These are phyloP conservation scores for Candida quercuum DNA, from an alignment of 805 yeast species.

Conservation along the genomic window DNA sequence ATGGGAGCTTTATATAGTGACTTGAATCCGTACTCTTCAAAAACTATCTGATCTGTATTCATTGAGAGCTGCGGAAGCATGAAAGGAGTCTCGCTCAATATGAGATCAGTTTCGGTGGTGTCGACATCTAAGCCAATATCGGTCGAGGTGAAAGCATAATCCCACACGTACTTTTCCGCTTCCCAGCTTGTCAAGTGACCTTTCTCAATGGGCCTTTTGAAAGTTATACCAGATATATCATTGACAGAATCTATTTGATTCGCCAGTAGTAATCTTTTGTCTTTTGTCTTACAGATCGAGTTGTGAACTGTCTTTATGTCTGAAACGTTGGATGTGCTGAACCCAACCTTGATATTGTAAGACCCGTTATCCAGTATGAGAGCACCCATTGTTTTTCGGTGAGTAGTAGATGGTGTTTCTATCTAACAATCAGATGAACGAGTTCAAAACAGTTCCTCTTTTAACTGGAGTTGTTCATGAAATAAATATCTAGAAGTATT, in stretches of 20 bases:
- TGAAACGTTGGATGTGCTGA: conserved; percentile 27
- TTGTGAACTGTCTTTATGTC: conserved; percentile 55
- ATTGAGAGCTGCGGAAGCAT: conserved; percentile 77
- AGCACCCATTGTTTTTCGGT: conserved; percentile 15
- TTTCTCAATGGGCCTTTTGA: conserved; percentile 79
- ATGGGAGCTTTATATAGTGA: conserved; percentile 63
- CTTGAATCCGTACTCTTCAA: conserved; percentile 87
- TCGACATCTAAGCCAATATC: conserved; percentile 37
- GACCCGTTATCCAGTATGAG: conserved; percentile 89
- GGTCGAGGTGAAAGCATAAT: conserved; percentile 40
- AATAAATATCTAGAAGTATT: too few relatives aligned
- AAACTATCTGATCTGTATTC: conserved; percentile 84
- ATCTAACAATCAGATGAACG: too few relatives aligned
- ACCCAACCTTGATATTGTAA: conserved; percentile 68
- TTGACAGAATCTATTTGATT: conserved; percentile 58
- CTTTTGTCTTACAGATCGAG: conserved; percentile 68
- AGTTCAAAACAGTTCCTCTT: too few relatives aligned
- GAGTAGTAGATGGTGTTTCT: too few relatives aligned
- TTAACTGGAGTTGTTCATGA: too few relatives aligned
- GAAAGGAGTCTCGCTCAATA: conserved; percentile 77
- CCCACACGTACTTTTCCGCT: conserved; percentile 86
- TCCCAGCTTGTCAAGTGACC: conserved; percentile 94
- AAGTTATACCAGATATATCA: conserved; percentile 68
- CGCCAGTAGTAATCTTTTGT: conserved; percentile 68
- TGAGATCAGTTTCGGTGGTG: conserved; percentile 50